phyloP scores from a whole-genome alignment of 345 rosid species.

The Excoecaria agallocha region DNA sequence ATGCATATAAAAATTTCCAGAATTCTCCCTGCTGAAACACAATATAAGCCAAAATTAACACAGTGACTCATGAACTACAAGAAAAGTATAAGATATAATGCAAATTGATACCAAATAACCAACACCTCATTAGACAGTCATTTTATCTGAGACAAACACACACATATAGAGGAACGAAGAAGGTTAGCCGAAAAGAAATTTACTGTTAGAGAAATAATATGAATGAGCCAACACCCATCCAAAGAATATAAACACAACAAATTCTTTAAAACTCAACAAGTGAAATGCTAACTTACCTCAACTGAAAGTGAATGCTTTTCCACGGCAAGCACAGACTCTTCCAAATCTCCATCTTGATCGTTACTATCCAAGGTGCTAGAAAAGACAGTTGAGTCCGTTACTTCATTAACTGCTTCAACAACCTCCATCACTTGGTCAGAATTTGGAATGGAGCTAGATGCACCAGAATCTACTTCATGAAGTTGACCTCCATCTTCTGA shows the following conservation, averaged over 20 bases:
- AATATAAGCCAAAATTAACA: not conserved
- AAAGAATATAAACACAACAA: not conserved
- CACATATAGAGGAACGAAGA: not conserved
- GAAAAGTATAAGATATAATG: not conserved
- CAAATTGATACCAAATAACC: not conserved
- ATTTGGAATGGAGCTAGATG: constrained; percentile 32
- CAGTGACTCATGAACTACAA: not conserved
- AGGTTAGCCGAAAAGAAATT: not conserved
- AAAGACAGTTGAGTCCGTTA: constrained; percentile 14
- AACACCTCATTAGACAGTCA: not conserved
- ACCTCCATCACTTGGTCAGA: constrained; percentile 10
- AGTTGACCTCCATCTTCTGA: constrained; percentile 39
- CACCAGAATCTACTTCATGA: constrained; percentile 32
- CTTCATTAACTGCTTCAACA: constrained; percentile 22
- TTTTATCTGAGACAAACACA: not conserved
- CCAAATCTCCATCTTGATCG: constrained; percentile 16
- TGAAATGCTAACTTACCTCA: constrained; percentile 58
- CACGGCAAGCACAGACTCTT: constrained; percentile 19
- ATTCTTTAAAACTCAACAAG: not conserved
- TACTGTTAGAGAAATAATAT: not conserved
- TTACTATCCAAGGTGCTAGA: constrained; percentile 21
- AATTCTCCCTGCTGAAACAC: not conserved
- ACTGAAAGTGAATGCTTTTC: constrained; percentile 58
- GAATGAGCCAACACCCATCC: not conserved
- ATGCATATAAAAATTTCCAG: not conserved